Evolutionary conservation across 1,284 basidiomycete genomes (phyloP).

Genomic region (Pseudozyma sp.): DNA sequence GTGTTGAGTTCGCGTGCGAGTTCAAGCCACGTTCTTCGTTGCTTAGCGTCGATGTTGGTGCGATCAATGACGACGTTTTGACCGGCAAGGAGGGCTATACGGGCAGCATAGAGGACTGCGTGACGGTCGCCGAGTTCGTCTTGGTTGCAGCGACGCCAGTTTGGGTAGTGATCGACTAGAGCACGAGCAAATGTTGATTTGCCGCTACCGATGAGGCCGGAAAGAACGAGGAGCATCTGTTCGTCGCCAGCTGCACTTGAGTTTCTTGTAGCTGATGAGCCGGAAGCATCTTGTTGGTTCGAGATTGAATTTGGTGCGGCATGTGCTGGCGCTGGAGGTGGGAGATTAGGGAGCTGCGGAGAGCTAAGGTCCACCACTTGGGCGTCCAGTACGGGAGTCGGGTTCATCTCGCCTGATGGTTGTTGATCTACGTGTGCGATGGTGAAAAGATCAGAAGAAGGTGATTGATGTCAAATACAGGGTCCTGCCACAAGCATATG

Average conservation of each 20-base stretch:
- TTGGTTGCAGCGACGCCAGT: slow-evolving; percentile 50
- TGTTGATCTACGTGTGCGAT: neutral
- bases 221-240: slow-evolving; percentile 42
- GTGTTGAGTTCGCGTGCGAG: slow-evolving; percentile 20
- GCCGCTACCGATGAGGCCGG: slow-evolving; percentile 45
- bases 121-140: slow-evolving; percentile 42
- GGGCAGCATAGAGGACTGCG: slow-evolving; percentile 32
- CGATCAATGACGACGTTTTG: slow-evolving; percentile 47
- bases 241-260: slow-evolving; percentile 3
- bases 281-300: too few relatives aligned
- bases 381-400: slow-evolving; percentile 22
- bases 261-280: neutral
- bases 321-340: neutral
- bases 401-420: slow-evolving; percentile 11
- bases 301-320: neutral
- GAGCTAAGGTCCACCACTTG: slow-evolving; percentile 1
- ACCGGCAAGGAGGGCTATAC: slow-evolving; percentile 18
- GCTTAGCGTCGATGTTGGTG: slow-evolving; percentile 51
- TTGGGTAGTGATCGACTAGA: slow-evolving; percentile 27
- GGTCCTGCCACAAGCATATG: neutral
- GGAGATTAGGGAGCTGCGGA: neutral
- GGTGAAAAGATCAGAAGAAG: neutral
- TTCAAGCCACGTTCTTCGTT: slow-evolving; percentile 46
- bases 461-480: neutral
- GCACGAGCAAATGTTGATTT: slow-evolving; percentile 49